phyloP scores from a whole-genome alignment of 169 alveolate species.

The Plasmodium gaboni region DNA sequence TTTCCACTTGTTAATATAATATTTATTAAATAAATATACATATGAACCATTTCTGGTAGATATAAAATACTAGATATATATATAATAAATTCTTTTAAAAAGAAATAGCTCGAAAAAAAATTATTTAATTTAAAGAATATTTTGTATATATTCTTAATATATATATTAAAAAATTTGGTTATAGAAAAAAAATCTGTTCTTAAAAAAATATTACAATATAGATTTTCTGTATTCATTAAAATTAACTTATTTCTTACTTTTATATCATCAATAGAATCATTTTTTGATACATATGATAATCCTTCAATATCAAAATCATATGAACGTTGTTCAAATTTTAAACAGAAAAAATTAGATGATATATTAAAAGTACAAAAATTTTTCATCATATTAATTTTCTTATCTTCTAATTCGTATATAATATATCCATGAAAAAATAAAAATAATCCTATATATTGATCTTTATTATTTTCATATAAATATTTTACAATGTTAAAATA shows the following conservation, averaged over 20 bases:
- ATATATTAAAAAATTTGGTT: conserved; percentile 48
- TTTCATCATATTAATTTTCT: conserved; percentile 62
- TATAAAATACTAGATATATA: conserved; percentile 46
- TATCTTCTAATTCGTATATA: conserved; percentile 22
- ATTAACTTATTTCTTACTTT: conserved; percentile 27
- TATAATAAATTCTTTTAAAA: conserved; percentile 35
- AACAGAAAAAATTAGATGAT: conserved; percentile 57
- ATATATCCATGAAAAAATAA: conserved; percentile 36
- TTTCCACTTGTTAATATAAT: conserved; percentile 63
- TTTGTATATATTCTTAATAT: conserved; percentile 40
- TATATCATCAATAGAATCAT: conserved; percentile 31
- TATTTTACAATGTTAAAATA: conserved; percentile 61
- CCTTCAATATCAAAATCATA: conserved; percentile 53
- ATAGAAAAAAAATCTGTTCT: conserved; percentile 50
- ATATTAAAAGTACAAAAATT: conserved; percentile 47
- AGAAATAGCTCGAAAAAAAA: conserved; percentile 61
- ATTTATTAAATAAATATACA: conserved; percentile 21
- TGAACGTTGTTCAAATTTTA: conserved; percentile 56
- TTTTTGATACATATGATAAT: conserved; percentile 27
- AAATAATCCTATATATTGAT: conserved; percentile 42
- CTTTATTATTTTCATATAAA: conserved; percentile 45
- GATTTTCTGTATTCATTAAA: conserved; percentile 19
- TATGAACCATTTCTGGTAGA: conserved; percentile 46
- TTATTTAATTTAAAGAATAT: conserved; percentile 54
- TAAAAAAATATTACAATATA: conserved; percentile 64